These are phyloP conservation scores for Monosporascus sp. DNA, from an alignment of 2,329 filamentous ascomycete genomes.

Conservation along the genomic window DNA sequence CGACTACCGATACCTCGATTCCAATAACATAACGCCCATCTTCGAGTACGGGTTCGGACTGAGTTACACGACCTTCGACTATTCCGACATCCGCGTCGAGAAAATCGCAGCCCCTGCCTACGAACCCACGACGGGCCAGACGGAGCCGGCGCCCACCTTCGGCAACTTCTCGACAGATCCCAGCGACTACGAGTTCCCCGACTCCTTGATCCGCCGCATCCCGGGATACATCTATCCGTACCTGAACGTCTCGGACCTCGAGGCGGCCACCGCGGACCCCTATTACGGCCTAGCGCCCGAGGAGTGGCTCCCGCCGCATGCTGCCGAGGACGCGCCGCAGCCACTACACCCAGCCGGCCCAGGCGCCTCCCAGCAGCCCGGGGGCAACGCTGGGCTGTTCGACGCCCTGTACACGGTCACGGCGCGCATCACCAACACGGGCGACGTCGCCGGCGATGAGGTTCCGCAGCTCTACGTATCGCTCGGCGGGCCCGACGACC, in stretches of 20 bases:
- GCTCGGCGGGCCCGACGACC: slow-evolving; percentile 73
- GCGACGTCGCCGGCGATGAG: slow-evolving; percentile 59
- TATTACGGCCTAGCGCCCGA: slow-evolving; percentile 54
- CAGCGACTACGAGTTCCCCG: slow-evolving; percentile 64
- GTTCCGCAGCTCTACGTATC: slow-evolving; percentile 74
- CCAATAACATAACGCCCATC: slow-evolving; percentile 57
- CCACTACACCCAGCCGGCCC: slow-evolving; percentile 41
- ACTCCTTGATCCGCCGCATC: slow-evolving; percentile 43
- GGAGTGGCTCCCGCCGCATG: slow-evolving; percentile 55
- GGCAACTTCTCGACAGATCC: slow-evolving; percentile 59
- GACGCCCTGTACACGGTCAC: slow-evolving; percentile 64
- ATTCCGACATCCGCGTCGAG: slow-evolving; percentile 59
- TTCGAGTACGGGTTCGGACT: slow-evolving; percentile 81
- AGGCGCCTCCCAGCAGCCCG: slow-evolving; percentile 42
- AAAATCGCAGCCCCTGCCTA: slow-evolving; percentile 48
- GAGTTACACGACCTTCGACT: slow-evolving; percentile 73
- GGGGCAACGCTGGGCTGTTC: slow-evolving; percentile 61
- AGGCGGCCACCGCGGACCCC: slow-evolving; percentile 50
- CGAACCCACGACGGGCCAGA: slow-evolving; percentile 54
- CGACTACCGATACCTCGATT: slow-evolving; percentile 74
- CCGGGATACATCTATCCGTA: slow-evolving; percentile 64
- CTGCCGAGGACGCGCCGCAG: slow-evolving; percentile 51
- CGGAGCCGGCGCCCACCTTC: slow-evolving; percentile 55
- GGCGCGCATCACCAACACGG: slow-evolving; percentile 67
- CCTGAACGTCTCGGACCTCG: slow-evolving; percentile 55